A percentile compares a stretch with the other conserved stretches of the same genome.
phyloP scores from a whole-genome alignment of 257 asterid species.

The Vinca minor region DNA sequence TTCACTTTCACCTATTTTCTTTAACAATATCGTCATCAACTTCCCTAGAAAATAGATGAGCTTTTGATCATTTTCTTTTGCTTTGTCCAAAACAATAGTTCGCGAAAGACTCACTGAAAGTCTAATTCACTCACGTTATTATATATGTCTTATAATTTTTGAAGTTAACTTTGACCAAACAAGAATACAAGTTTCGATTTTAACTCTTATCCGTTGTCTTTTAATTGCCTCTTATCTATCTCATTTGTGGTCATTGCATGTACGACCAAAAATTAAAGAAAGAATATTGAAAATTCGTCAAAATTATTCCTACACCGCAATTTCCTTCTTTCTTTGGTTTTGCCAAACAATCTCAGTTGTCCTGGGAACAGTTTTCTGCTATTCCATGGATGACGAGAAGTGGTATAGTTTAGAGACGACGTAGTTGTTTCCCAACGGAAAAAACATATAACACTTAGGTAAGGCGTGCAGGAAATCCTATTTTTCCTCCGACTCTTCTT shows the following conservation, averaged over 20 bases:
- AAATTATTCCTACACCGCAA: background rate
- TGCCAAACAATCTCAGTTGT: background rate
- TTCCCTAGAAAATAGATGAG: too few species aligned
- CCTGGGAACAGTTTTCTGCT: background rate
- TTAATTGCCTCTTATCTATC: conserved; percentile 10
- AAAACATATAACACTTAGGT: background rate
- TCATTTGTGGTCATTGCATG: background rate
- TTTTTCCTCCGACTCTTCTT: background rate
- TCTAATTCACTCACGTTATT: too few species aligned
- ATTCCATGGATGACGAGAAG: conserved; percentile 33
- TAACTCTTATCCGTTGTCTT: conserved; percentile 15
- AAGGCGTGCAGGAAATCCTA: conserved; percentile 72
- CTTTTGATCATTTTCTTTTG: too few species aligned
- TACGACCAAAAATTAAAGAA: background rate
- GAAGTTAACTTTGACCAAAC: background rate
- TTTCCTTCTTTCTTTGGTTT: conserved; percentile 2
- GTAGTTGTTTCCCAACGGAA: background rate
- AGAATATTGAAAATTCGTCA: background rate
- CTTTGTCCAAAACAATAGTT: too few species aligned
- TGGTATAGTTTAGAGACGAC: conserved; percentile 34
- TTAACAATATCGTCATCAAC: too few species aligned
- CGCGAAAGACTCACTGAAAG: too few species aligned
- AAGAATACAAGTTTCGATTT: background rate
- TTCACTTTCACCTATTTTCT: too few species aligned
- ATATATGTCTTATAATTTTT: background rate